phyloP scores from a whole-genome alignment of 208 protist genomes.

The Naegleria lovaniensis region DNA sequence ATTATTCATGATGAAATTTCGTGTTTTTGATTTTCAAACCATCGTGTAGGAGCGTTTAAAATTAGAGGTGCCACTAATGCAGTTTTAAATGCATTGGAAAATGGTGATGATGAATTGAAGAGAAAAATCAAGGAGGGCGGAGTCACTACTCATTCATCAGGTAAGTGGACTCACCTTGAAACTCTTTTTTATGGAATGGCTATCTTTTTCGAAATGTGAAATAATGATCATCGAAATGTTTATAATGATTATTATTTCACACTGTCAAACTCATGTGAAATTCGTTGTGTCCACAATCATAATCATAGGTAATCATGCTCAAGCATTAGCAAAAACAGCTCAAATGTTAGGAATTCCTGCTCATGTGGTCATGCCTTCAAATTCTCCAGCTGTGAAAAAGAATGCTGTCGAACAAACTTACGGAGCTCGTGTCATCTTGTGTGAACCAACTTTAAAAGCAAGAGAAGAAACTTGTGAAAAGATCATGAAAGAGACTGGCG shows the following conservation, averaged over 20 bases:
- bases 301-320: slow-evolving; percentile 44
- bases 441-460: slow-evolving; percentile 28
- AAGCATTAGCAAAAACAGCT: slow-evolving; percentile 51
- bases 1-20: too few relatives aligned
- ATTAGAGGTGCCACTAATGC: slow-evolving; percentile 56
- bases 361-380: slow-evolving; percentile 55
- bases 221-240: too few relatives aligned
- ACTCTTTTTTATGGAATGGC: too few relatives aligned
- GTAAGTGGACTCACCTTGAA: slow-evolving; percentile 11
- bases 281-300: too few relatives aligned
- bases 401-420: slow-evolving; percentile 44
- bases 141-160: slow-evolving; percentile 53
- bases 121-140: slow-evolving; percentile 17
- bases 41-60: slow-evolving; percentile 55
- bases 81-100: slow-evolving; percentile 39
- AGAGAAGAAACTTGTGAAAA: slow-evolving; percentile 18
- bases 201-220: too few relatives aligned
- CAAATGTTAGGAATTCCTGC: slow-evolving; percentile 41
- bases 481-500: slow-evolving; percentile 23
- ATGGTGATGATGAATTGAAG: background rate
- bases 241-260: too few relatives aligned
- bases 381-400: slow-evolving; percentile 52
- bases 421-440: slow-evolving; percentile 43
- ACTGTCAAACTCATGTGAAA: too few relatives aligned
- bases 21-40: slow-evolving; percentile 36